Evolutionary conservation across 441 rosid genomes (phyloP).

Genomic region (Lepidium campestre): DNA sequence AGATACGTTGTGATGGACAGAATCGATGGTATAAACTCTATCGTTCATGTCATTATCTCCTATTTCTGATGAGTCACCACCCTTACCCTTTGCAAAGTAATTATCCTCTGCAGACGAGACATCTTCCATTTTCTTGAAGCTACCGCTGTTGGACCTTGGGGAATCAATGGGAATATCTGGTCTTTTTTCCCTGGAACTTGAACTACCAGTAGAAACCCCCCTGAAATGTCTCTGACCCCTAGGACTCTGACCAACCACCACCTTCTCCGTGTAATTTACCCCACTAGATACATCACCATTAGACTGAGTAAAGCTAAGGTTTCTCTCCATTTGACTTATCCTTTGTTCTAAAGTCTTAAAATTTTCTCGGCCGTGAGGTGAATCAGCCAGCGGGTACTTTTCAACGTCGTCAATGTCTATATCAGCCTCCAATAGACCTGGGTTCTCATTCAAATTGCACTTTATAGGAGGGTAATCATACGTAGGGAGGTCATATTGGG

Average conservation of each 20-base stretch:
- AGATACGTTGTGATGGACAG: constrained; percentile 44
- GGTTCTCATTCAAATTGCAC: constrained; percentile 63
- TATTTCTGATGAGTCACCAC: constrained; percentile 45
- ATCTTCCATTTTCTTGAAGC: constrained; percentile 51
- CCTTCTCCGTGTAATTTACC: constrained; percentile 59
- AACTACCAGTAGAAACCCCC: constrained; percentile 57
- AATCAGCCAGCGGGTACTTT: constrained; percentile 67
- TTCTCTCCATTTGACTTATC: constrained; percentile 77
- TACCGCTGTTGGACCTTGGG: constrained; percentile 38
- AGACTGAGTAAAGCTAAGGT: constrained; percentile 41
- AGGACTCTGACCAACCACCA: constrained; percentile 75
- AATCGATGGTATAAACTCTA: constrained; percentile 89
- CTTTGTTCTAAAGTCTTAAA: constrained; percentile 74
- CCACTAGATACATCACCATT: constrained; percentile 42
- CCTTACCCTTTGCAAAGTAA: constrained; percentile 34
- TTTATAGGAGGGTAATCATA: constrained; percentile 75
- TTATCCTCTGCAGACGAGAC: constrained; percentile 22
- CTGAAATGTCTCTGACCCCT: constrained; percentile 49
- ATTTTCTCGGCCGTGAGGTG: constrained; percentile 38
- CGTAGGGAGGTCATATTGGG: constrained; percentile 41
- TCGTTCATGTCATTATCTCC: constrained; percentile 70
- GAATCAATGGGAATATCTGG: constrained; percentile 45
- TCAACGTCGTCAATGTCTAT: constrained; percentile 67
- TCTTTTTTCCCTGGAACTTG: constrained; percentile 45
- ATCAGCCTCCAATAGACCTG: constrained; percentile 44